Percentiles rank a stretch among this genome's conserved stretches.
Conservation (phyloP, 225 moss, liverwort and hornwort genomes). For the Physcomitrium patens region DNA sequence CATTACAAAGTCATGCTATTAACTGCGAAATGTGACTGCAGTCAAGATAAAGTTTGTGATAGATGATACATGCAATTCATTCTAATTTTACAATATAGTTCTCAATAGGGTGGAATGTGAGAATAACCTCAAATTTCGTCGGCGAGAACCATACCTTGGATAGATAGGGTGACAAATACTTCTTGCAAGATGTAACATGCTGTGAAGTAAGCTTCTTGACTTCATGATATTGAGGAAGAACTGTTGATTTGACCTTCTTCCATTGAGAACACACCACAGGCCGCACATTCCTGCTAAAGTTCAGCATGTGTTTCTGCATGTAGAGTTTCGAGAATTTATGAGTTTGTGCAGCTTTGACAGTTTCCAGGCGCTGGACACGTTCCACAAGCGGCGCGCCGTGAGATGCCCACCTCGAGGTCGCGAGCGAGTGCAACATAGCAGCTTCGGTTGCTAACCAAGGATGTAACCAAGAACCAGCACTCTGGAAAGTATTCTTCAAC, state of each 20-base stretch:
- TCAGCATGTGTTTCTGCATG: background rate
- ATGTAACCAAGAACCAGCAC: conserved; percentile 55
- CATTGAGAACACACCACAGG: conserved; percentile 42
- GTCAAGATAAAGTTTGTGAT: background rate
- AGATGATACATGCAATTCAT: conserved; percentile 5
- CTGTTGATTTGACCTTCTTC: conserved; percentile 41
- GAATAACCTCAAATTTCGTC: too few species aligned
- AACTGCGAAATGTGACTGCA: background rate
- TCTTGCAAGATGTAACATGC: conserved; percentile 40
- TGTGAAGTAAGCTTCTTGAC: conserved; percentile 33
- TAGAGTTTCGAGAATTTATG: conserved; percentile 41
- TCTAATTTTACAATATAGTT: background rate
- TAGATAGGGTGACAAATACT: conserved; percentile 42
- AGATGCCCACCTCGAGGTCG: conserved; percentile 39
- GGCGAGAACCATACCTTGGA: conserved; percentile 37
- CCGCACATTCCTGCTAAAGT: conserved; percentile 37
- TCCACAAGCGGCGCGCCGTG: conserved; percentile 40
- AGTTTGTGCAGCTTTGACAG: conserved; percentile 38
- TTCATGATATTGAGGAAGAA: conserved; percentile 36
- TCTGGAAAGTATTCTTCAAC: conserved; percentile 25
- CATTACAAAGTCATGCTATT: background rate
- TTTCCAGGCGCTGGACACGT: conserved; percentile 14
- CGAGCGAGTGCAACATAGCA: conserved; percentile 28
- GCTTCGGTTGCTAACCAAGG: conserved; percentile 49
- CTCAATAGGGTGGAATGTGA: background rate